Evolutionary conservation across 768 basidiomycete genomes (phyloP).

Genomic region (Tulasnella sp.): DNA sequence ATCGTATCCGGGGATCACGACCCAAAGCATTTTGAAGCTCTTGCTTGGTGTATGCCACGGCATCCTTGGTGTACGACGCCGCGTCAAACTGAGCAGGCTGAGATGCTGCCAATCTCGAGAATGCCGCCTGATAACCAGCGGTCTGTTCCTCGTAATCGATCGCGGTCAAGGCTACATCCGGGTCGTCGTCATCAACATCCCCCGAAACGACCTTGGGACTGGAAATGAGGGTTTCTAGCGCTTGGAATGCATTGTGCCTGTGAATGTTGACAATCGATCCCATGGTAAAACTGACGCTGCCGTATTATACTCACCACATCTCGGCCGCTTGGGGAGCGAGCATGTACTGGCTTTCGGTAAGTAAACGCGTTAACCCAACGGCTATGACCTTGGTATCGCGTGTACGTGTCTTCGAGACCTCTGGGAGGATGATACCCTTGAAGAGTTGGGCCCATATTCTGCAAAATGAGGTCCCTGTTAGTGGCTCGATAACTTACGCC

Average conservation of each 20-base stretch:
- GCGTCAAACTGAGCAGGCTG: conserved; percentile 48
- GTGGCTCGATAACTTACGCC: too few species aligned
- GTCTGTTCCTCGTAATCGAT: conserved; percentile 86
- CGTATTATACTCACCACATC: conserved; percentile 42
- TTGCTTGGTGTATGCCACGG: conserved; percentile 22
- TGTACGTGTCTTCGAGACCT: conserved; percentile 63
- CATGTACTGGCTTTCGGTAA: conserved; percentile 65
- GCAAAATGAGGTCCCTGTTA: neutral
- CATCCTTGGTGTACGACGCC: conserved; percentile 28
- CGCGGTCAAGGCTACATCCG: conserved; percentile 47
- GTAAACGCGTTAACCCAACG: conserved; percentile 64
- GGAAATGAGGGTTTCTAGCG: conserved; percentile 62
- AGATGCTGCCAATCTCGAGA: conserved; percentile 79
- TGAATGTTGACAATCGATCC: neutral
- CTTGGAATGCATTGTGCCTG: conserved; percentile 60
- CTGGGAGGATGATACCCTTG: conserved; percentile 62
- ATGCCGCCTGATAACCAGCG: conserved; percentile 88
- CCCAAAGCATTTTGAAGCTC: neutral
- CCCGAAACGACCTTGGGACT: conserved; percentile 40
- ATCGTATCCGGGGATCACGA: neutral
- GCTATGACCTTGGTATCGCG: conserved; percentile 78
- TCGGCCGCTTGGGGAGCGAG: conserved; percentile 47
- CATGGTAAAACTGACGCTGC: neutral
- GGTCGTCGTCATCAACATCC: conserved; percentile 33
- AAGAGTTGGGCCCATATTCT: conserved; percentile 75